Evolutionary conservation across 495 filamentous ascomycete species (phyloP).

Genomic region (Daldinia decipiens): DNA sequence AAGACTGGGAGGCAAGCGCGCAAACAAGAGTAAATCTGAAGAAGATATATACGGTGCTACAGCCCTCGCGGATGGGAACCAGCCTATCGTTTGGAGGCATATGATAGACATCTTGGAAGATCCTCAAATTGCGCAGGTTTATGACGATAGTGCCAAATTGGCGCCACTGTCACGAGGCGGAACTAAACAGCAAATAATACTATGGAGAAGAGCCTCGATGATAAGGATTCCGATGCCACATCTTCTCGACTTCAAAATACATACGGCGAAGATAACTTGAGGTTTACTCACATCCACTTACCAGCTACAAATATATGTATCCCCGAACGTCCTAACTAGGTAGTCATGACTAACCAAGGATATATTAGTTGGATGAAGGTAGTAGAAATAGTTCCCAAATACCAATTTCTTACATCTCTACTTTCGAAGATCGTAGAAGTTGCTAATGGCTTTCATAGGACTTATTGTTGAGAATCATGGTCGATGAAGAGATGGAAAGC

Average conservation of each 20-base stretch:
- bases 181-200: too few relatives aligned
- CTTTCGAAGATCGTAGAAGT: neutral
- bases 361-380: conserved; percentile 33
- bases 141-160: conserved; percentile 10
- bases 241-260: neutral
- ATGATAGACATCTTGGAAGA: conserved; percentile 17
- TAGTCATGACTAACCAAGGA: conserved; percentile 7
- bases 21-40: neutral
- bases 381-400: conserved; percentile 1
- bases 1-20: neutral
- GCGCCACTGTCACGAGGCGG: too few relatives aligned
- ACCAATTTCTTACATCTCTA: neutral
- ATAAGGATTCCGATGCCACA: neutral
- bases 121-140: conserved; percentile 16
- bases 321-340: neutral
- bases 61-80: neutral
- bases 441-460: conserved; percentile 23
- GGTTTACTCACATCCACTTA: conserved; percentile 20
- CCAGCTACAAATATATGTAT: conserved; percentile 28
- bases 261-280: neutral
- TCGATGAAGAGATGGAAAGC: neutral
- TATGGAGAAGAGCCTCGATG: neutral
- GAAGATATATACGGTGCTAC: neutral
- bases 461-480: conserved; percentile 23
- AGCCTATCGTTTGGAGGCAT: neutral